Percentiles rank a stretch among this genome's conserved stretches.
These are phyloP conservation scores for Plasmodium inui DNA, from an alignment of 169 alveolate genomes.

Conservation along the genomic window DNA sequence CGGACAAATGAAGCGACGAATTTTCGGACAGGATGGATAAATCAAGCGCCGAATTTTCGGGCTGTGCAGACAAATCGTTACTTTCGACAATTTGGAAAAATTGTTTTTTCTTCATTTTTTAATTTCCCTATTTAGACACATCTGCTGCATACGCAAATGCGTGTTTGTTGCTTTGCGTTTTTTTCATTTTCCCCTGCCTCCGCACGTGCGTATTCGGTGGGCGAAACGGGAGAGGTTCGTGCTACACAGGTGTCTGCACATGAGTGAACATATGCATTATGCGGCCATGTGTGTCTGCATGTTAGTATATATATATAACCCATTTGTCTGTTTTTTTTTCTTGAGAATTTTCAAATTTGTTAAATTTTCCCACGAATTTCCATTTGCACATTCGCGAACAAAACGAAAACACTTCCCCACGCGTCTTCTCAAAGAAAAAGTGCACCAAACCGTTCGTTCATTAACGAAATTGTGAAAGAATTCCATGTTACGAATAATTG, in stretches of 20 bases:
- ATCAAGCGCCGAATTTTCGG: slow-evolving; percentile 11
- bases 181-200: not conserved
- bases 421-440: not conserved
- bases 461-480: not conserved
- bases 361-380: not conserved
- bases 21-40: not conserved
- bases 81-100: slow-evolving; percentile 68
- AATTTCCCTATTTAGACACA: not conserved
- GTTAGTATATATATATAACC: not conserved
- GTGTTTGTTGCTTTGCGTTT: not conserved
- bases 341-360: not conserved
- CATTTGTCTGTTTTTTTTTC: not conserved
- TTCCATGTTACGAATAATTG: not conserved
- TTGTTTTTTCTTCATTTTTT: slow-evolving; percentile 63
- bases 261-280: not conserved
- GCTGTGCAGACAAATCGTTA: slow-evolving; percentile 8
- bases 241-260: not conserved
- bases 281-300: not conserved
- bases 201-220: not conserved
- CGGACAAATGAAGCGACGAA: slow-evolving; percentile 1
- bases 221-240: not conserved
- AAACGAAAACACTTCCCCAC: not conserved
- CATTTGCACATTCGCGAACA: not conserved
- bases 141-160: not conserved
- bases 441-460: not conserved